Conservation (phyloP, 2,329 filamentous ascomycete genomes). For the Cryoendolithus antarcticus region DNA sequence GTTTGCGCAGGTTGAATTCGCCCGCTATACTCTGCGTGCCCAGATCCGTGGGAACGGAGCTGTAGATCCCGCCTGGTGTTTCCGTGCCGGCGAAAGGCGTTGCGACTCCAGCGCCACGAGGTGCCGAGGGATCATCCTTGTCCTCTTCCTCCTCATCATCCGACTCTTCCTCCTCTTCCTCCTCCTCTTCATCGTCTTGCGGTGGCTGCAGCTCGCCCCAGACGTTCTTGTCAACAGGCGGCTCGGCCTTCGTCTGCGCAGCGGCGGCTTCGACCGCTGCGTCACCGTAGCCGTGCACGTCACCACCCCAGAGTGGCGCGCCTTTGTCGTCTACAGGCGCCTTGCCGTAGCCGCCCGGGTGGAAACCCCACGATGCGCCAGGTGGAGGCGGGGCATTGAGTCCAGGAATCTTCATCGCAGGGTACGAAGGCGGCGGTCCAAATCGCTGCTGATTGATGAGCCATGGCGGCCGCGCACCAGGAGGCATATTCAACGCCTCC, state of each 20-base stretch:
- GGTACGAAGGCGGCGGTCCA: constrained; percentile 87
- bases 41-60: constrained; percentile 69
- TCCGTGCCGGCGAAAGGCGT: constrained; percentile 57
- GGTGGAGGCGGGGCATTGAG: constrained; percentile 85
- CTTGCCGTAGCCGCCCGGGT: constrained; percentile 90
- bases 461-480: constrained; percentile 89
- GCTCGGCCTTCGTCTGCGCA: constrained; percentile 46
- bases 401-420: constrained; percentile 86
- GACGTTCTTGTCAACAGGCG: constrained; percentile 63
- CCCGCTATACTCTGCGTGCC: constrained; percentile 65
- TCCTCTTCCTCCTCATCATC: constrained; percentile 56
- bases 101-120: constrained; percentile 52
- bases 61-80: constrained; percentile 69
- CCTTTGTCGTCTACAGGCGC: constrained; percentile 91
- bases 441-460: constrained; percentile 92
- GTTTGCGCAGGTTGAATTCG: constrained; percentile 85
- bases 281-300: constrained; percentile 62
- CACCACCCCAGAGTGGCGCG: constrained; percentile 79
- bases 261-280: constrained; percentile 27
- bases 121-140: constrained; percentile 57
- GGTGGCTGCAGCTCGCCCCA: constrained; percentile 87
- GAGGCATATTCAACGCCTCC: constrained; percentile 86
- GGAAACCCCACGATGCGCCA: constrained; percentile 87
- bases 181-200: constrained; percentile 60
- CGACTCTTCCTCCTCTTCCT: constrained; percentile 41